Percentiles rank a stretch among this genome's conserved stretches.
These are phyloP conservation scores for Xylaria scruposa DNA, from an alignment of 495 filamentous ascomycete species.

Conservation along the genomic window DNA sequence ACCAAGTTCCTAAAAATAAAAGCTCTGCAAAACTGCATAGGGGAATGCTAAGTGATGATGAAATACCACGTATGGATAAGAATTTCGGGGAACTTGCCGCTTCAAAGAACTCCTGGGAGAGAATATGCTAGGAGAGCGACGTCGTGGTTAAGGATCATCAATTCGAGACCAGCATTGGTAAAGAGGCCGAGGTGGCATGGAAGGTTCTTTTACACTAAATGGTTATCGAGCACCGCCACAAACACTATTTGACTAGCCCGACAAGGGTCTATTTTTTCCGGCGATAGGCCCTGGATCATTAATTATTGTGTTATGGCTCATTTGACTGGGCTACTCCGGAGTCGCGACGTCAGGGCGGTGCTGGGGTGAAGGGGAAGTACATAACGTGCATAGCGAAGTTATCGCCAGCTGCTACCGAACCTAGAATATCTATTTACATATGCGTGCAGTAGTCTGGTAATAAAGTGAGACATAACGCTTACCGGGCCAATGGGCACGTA, in stretches of 20 bases:
- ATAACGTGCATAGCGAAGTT: not conserved
- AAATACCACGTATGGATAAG: conserved; percentile 8
- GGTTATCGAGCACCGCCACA: conserved; percentile 21
- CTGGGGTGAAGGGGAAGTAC: not conserved
- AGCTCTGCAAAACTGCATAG: not conserved
- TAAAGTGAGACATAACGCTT: conserved; percentile 15
- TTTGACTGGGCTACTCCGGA: no score
- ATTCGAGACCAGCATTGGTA: conserved; percentile 1
- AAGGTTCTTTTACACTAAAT: not conserved
- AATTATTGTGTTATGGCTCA: not conserved
- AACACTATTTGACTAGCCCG: conserved; percentile 1
- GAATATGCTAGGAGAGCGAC: conserved; percentile 2
- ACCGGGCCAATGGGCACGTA: conserved; percentile 22
- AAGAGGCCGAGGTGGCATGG: conserved; percentile 13
- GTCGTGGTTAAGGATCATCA: conserved; percentile 17
- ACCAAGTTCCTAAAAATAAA: conserved; percentile 15
- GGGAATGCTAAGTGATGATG: not conserved
- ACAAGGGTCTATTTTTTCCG: not conserved
- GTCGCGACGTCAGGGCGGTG: no score
- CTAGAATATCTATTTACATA: not conserved
- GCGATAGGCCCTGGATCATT: not conserved
- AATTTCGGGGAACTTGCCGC: conserved; percentile 7
- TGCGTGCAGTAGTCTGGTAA: conserved; percentile 11
- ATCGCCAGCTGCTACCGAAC: conserved; percentile 5
- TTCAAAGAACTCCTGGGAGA: not conserved